Base-by-base conservation (phyloP, 2,329 filamentous ascomycete species). In the Xylaria multiplex region DNA sequence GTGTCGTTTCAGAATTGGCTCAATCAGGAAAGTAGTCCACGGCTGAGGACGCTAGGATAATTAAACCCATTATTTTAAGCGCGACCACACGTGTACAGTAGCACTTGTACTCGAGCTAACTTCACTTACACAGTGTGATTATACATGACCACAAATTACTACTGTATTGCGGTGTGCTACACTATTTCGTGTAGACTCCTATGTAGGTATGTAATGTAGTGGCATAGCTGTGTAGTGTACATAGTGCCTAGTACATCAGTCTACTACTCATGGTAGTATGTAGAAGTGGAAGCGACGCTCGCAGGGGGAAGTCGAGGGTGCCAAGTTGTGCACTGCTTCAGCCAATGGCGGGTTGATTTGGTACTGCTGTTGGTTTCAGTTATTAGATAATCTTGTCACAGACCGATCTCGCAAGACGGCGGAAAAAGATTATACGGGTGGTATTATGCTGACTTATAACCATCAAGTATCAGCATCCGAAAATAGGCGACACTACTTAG, bases 1-100 rank as follows among this genome's bases (percentile, higher is more conserved):
- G 66, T 54, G 57, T 65, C 60, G 66, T 68, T 68, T 68, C 66
- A 68, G 66, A 62, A 59, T 56, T 56, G 35, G 55, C 58, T 58
- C 9, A 54, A 65, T 68, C 59, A 7, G 64, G 64, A 45, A 67
- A 67, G 60, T 64, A 56, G 27, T 22, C 50, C 56, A 57, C 46
- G 52, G 54, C 60, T 57, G 48, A 58, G 37, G 37, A 19, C 56
- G 64, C 64, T 67, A 67, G 56, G 55, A 43, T 60, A 55, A 67
- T 60, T 46, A 6, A 27, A 13, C 6, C 40, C 32, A 27, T 40
- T 52, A 55, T 22, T 16, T 32, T 8, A 4, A 54, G 52, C 42
- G 11, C 27, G 5, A 37, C 32, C 3, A n/a, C 32, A 35, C 35
- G 35, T 37, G 32, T 54, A 42, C 11, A 37, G 45, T 30, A 9